Percentiles rank a stretch among this genome's conserved stretches.
Conservation (phyloP, 2,329 filamentous ascomycete species). For the Claviceps maximensis region DNA sequence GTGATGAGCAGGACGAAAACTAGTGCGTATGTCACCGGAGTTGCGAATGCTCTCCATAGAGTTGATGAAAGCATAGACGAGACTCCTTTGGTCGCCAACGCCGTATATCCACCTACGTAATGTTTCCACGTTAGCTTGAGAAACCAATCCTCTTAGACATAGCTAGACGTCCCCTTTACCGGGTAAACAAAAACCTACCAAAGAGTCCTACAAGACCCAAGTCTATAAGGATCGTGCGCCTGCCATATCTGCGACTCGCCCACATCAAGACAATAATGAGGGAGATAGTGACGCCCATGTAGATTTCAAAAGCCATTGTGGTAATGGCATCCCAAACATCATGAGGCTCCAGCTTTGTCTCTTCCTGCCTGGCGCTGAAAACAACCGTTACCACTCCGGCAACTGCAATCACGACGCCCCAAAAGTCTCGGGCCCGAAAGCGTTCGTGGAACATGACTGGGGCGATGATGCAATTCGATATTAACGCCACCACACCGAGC, state of each 20-base stretch:
- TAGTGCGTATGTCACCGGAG: constrained; percentile 83
- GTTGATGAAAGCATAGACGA: constrained; percentile 89
- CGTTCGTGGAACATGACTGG: constrained; percentile 85
- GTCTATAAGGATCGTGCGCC: constrained; percentile 78
- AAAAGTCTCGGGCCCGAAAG: constrained; percentile 73
- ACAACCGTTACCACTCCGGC: constrained; percentile 85
- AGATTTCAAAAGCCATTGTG: constrained; percentile 79
- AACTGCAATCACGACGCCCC: constrained; percentile 79
- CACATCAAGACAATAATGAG: constrained; percentile 70
- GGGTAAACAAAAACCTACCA: constrained; percentile 42
- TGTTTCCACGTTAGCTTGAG: not conserved
- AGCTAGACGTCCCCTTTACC: no score
- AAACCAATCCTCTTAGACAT: no score
- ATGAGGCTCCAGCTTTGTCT: constrained; percentile 79
- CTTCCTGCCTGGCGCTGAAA: constrained; percentile 75
- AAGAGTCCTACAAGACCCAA: constrained; percentile 87
- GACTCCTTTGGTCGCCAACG: constrained; percentile 88
- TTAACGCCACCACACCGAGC: constrained; percentile 86
- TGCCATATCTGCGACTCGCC: constrained; percentile 72
- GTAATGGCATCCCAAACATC: constrained; percentile 86
- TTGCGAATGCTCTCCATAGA: constrained; percentile 77
- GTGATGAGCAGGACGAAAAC: constrained; percentile 66
- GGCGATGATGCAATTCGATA: constrained; percentile 95
- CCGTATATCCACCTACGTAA: constrained; percentile 74
- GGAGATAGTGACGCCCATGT: constrained; percentile 60